Evolutionary conservation across 169 alveolate species (phyloP).

Genomic region (Perkinsus chesapeaki): DNA sequence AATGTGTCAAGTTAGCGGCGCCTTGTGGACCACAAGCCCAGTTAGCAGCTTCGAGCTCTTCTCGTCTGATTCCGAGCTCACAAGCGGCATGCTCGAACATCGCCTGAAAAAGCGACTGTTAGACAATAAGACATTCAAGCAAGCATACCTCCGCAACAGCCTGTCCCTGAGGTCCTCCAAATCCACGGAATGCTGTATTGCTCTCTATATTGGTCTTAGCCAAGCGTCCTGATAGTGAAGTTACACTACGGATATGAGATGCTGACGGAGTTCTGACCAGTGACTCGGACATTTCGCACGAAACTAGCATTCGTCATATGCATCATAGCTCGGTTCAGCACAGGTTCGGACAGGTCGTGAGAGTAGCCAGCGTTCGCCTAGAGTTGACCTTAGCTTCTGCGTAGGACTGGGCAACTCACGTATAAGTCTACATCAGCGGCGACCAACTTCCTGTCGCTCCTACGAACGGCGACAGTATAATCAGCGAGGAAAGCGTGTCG

Average conservation of each 20-base stretch:
- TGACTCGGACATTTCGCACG: neutral
- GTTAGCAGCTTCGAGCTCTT: neutral
- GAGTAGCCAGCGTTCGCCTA: neutral
- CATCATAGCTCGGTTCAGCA: neutral
- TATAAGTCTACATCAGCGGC: neutral
- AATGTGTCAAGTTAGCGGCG: neutral
- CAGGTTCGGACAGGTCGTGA: neutral
- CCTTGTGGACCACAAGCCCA: neutral
- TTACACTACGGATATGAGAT: neutral
- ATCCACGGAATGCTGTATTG: constrained; percentile 17
- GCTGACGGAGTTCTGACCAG: neutral
- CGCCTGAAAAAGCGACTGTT: neutral
- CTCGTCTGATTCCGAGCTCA: neutral
- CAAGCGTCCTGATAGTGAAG: neutral
- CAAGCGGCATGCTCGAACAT: neutral
- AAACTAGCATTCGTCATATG: neutral
- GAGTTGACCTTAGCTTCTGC: neutral
- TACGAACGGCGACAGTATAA: neutral
- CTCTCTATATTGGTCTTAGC: constrained; percentile 6
- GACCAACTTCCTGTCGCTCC: neutral
- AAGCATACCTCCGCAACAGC: neutral
- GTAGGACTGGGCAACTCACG: neutral
- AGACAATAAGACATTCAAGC: neutral
- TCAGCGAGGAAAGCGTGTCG: neutral
- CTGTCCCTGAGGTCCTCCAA: constrained; percentile 18